Evolutionary conservation across 495 filamentous ascomycete species (phyloP), one percentile per base, ranked within the genome.

Genomic region (Tuber borchii): DNA sequence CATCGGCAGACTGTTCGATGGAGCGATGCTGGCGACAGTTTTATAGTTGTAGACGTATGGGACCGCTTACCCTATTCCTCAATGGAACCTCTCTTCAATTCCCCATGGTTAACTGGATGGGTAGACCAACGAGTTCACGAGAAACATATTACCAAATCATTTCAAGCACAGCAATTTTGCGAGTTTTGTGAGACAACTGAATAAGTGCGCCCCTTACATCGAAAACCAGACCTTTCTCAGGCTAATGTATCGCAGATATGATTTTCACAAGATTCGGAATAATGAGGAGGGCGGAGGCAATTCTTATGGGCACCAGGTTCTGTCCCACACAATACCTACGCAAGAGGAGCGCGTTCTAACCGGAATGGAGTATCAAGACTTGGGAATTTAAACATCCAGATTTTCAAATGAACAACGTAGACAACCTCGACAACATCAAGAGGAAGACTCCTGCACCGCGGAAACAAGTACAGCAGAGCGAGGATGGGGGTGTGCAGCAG

Each of bases 151-250:
- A 31, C 96, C 95, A 0, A 97, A 97, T 83, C 95, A 99, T 83
- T 98, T 98, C 87, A 99, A 98, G 86, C 95, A 98, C 85, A 97
- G 93, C 89, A 99, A 99, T 83, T 98, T 99, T 84, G 95, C 96
- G 65, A 97, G 93, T 86, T 99, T 99, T 80, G 95, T 99, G 68
- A 92, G 95, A 80, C 95, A 99, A 84, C 86, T 99, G 71, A 99
- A 99, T 87, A 99, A 99, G 83, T 99, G 97, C 84, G 78, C 80
- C 56, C 77, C 70, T 73, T 43, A 16, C 31, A 51, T 51, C 26
- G 69, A 46, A 45, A 70, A 48, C 73, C n/a, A 51, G 70, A 73
- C 72, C 16, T 26, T 73, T 72, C 26, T 34, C 71, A 40, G 43
- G 56, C 80, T 82, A 69, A 81, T 77, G 68, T n/a, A 34, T 48